Evolutionary conservation across 805 yeast genomes (phyloP), one percentile per base, ranked within the genome.

Genomic region (Starmerella asiatica): DNA sequence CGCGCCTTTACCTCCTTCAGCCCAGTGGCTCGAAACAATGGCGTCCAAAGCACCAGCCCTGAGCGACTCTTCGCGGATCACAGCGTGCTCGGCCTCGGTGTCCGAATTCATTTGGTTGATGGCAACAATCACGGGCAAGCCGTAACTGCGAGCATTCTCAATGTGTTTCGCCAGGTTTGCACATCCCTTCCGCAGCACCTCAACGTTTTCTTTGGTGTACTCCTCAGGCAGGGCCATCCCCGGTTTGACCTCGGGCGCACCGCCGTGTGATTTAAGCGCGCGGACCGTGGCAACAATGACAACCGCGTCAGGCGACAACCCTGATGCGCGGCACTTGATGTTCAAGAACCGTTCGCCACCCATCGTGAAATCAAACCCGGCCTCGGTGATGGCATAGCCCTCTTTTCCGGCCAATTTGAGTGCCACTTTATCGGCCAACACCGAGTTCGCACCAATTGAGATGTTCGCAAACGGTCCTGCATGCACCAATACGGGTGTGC

Each of bases 401-500:
- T 57, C 56, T 37, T 59, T 59, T 51, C 91, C 91, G 15, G 93
- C 86, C 52, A 88, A 71, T 62, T 88, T 85, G 58, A 88, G 70
- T 5, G 94, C 97, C 63, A 88, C 73, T 60, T 76, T 77, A 61
- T 88, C 97, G 39, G 97, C 96, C 44, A 88, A 66, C 18, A 88
- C 91, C 12, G 96, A 88, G 24, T 88, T 80, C 9, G 96, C 95
- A 54, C 97, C 97, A 57, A 88, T 88, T 27, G 95, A 83, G 49
- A 88, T 88, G 64, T 88, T 88, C 48, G 97, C 97, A 60, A 88
- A 88, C 26, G 97, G 97, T 50, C 97, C 97, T 27, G 97, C 96
- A 58, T 88, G 97, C n/a, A 88, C 94, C 56, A 88, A 76, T 17
- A 88, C 97, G 9, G 97, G 97, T 4, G 96, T 85, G 45, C 97